These are phyloP conservation scores for Strobilomyces echinocephalus DNA, from an alignment of 768 basidiomycete genomes.

Conservation along the genomic window DNA sequence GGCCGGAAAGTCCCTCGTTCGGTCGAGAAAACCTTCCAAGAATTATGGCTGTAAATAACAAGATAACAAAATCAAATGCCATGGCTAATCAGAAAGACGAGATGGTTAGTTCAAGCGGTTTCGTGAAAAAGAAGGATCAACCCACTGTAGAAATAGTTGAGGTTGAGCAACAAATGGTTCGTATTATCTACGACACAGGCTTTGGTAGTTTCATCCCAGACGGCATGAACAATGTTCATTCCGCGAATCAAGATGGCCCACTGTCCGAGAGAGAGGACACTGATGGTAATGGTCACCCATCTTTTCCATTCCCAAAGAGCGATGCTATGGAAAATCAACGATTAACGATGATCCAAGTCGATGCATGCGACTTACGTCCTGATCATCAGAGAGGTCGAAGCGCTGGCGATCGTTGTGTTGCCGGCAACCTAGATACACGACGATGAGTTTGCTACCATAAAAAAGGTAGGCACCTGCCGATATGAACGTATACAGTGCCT, in stretches of 20 bases:
- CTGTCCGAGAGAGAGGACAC: conserved; percentile 53
- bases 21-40: conserved; percentile 43
- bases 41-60: conserved; percentile 50
- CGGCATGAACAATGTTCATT: conserved; percentile 58
- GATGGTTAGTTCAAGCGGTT: not conserved
- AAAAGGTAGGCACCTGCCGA: conserved; percentile 38
- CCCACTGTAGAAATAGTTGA: conserved; percentile 69
- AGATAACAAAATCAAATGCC: conserved; percentile 61
- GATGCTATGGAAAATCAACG: conserved; percentile 40
- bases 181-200: conserved; percentile 51
- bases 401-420: conserved; percentile 26
- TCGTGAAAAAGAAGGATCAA: conserved; percentile 5
- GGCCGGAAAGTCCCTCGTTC: conserved; percentile 55
- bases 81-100: conserved; percentile 42
- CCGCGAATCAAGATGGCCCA: conserved; percentile 66
- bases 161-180: conserved; percentile 53
- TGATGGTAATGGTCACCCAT: conserved; percentile 46
- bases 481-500: conserved; percentile 67
- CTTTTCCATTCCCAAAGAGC: conserved; percentile 65
- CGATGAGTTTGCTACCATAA: not conserved
- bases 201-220: conserved; percentile 40
- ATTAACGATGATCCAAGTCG: conserved; percentile 11
- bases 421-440: conserved; percentile 19
- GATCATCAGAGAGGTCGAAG: conserved; percentile 58
- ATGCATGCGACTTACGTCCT: conserved; percentile 44